Evolutionary conservation across 1,284 basidiomycete species (phyloP), one percentile per base, ranked within the genome.

Genomic region (Boletus semigastroideus): DNA sequence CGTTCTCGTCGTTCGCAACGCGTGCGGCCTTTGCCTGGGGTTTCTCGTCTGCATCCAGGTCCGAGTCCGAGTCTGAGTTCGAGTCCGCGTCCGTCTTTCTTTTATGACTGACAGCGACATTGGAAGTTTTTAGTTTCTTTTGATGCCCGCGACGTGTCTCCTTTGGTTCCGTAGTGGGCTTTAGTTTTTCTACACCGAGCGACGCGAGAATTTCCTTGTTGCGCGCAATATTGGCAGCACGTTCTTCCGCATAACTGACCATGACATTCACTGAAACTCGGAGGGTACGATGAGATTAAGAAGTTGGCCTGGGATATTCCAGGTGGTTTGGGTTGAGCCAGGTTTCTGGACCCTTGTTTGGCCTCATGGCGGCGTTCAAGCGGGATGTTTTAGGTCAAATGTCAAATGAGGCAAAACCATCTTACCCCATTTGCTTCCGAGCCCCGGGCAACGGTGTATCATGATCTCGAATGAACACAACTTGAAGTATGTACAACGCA

Each of bases 161-260:
- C 54, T 73, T 77, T 0, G 77, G 78, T 55, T 83, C 81, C 40
- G 74, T 68, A 2, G 67, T 48, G 12, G 75, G 75, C 52, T 74
- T 75, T 45, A 70, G 54, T 36, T 46, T 55, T 13, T 78, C 72
- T 1, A 84, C 61, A 1, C 70, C 77, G 3, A 86, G 61, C 0
- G 46, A 37, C 9, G 60, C 59, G 27, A 89, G 70, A 1, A 82
- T 28, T 17, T 55, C 69, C 50, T 57, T 72, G 57, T 86, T 86
- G 19, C 73, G 77, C 38, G 53, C 70, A 12, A 86, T 83, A 57
- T 80, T 84, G 27, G 58, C 64, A 0, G 66, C 59, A 10, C 81
- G 79, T 52, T 74, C 66, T 49, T 68, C 67, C 59, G 82, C 79
- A 48, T 84, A 84, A 33, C 52, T 65, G 46, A 41, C 19, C 64